Base-by-base conservation (phyloP, 2,329 filamentous ascomycete genomes). In the Fusarium sp. region DNA sequence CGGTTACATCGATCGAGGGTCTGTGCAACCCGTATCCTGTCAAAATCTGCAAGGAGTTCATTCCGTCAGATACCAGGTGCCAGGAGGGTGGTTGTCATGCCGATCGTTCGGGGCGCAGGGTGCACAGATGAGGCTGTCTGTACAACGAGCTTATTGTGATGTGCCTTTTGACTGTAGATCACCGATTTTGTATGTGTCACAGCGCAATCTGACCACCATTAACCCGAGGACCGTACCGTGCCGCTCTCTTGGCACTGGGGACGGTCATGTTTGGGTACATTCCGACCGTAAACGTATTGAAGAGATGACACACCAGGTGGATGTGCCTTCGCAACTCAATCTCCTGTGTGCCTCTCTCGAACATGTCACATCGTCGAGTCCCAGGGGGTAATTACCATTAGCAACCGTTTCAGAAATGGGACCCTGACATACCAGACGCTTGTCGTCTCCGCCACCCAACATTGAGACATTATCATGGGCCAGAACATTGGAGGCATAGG, bases 391-490 rank as follows among this genome's bases (percentile, higher is more conserved):
- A 18, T 38, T 42, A 14, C 8, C 4, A 6, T 56, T 42, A 18
- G 23, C 13, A 31, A 20, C 6, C 34, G 36, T 34, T 34, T 6
- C 33, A 42, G 18, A 16, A 25, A 31, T 7, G 27, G 51, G 23
- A 8, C 5, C 33, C 36, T 69, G 62, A 61, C 62, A 67, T 69
- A 60, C 62, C 66, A 60, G 55, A 58, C 23, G 9, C 1, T 6
- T 46, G 16, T 50, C 49, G 18, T 40, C 29, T 27, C 7, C 13
- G 9, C 34, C 14, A n/a, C 16, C 8, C 6, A 51, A 8, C 2
- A 14, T 29, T 25, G 10, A 56, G 9, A 23, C 13, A 49, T 23
- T 4, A 25, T 9, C 44, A 59, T 31, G 56, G 42, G 3, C 2
- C 13, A 13, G 11, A 53, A 16, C 34, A 34, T 58, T 50, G 18